These are phyloP conservation scores for Podospora tetraspora DNA, from an alignment of 495 filamentous ascomycete genomes.

Conservation along the genomic window DNA sequence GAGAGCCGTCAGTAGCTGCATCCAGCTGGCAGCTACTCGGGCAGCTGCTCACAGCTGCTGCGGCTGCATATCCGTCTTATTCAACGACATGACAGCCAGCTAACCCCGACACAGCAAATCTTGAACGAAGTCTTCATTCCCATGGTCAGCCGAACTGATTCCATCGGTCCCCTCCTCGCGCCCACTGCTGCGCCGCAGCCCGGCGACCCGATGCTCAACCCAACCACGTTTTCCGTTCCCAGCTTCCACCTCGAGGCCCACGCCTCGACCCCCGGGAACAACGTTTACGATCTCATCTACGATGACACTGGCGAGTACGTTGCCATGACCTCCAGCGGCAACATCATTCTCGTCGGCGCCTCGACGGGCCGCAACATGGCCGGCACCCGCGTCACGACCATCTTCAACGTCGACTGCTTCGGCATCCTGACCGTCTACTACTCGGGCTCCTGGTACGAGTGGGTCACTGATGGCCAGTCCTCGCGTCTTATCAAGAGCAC, in stretches of 20 bases:
- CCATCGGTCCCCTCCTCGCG: slow-evolving; percentile 4
- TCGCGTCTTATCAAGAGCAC: background rate
- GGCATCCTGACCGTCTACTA: slow-evolving; percentile 6
- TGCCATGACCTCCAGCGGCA: slow-evolving; percentile 3
- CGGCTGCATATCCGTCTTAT: no score
- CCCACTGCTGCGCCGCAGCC: slow-evolving; percentile 4
- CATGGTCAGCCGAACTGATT: slow-evolving; percentile 11
- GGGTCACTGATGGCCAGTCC: background rate
- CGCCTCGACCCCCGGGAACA: background rate
- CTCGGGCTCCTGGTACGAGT: slow-evolving; percentile 4
- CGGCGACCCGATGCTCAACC: slow-evolving; percentile 7
- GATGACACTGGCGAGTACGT: background rate
- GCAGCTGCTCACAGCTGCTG: no score
- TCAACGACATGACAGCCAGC: no score
- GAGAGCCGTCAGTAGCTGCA: no score
- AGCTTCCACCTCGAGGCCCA: slow-evolving; percentile 5
- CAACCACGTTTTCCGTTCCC: background rate
- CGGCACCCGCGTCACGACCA: background rate
- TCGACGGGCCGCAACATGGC: background rate
- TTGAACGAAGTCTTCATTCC: slow-evolving; percentile 9
- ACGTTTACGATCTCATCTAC: background rate
- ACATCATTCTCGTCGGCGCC: background rate
- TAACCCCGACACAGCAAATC: background rate
- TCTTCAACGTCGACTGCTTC: slow-evolving; percentile 15
- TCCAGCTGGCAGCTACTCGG: no score